These are phyloP conservation scores for Solanum habrochaites DNA, from an alignment of 257 asterid genomes.

Conservation along the genomic window DNA sequence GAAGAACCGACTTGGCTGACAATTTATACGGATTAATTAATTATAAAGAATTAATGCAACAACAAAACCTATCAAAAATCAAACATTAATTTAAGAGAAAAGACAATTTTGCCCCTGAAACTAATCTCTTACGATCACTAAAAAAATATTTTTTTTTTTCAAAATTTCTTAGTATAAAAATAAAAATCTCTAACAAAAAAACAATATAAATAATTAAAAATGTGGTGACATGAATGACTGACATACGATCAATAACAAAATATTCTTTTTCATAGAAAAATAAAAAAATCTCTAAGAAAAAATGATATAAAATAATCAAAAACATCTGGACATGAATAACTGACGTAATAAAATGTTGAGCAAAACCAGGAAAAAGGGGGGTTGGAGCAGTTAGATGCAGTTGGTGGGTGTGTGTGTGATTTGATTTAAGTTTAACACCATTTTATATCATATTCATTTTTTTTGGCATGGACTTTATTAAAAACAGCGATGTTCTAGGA, in stretches of 20 bases:
- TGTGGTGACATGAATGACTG: no score
- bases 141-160: neutral
- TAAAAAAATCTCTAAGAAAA: neutral
- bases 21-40: neutral
- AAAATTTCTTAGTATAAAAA: no score
- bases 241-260: neutral
- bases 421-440: neutral
- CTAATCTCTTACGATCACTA: neutral
- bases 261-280: no score
- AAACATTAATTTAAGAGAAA: neutral
- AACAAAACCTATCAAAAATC: neutral
- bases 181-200: no score
- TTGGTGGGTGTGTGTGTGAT: neutral
- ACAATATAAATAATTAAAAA: no score
- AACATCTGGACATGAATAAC: no score
- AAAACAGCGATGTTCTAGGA: neutral
- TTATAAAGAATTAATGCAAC: neutral
- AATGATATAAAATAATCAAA: neutral
- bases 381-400: neutral
- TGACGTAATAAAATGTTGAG: no score
- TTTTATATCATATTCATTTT: neutral
- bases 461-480: neutral
- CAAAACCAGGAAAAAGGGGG: neutral
- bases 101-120: neutral
- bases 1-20: neutral